Percentiles rank a stretch among this genome's conserved stretches.
phyloP scores from a whole-genome alignment of 2,329 filamentous ascomycete species.

The Berkeleyomyces basicola region DNA sequence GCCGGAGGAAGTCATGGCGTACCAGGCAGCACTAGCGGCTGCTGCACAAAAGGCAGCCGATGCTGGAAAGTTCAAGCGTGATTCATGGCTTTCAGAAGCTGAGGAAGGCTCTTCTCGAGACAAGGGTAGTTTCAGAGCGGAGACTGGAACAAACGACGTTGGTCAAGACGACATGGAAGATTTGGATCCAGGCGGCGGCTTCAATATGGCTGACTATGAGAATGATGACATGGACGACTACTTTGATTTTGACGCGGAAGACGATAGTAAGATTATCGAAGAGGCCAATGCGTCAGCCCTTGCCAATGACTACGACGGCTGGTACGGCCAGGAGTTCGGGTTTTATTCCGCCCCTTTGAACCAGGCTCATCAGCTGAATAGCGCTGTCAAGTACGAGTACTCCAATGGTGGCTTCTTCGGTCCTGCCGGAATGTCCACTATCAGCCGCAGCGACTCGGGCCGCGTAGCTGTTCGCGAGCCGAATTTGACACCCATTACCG shows the following conservation, averaged over 20 bases:
- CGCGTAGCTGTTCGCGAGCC: conserved; percentile 64
- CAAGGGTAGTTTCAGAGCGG: conserved; percentile 6
- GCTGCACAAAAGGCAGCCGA: conserved; percentile 63
- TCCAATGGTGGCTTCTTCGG: conserved; percentile 83
- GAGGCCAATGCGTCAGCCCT: conserved; percentile 88
- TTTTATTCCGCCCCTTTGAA: conserved; percentile 59
- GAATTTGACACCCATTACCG: conserved; percentile 89
- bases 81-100: conserved; percentile 26
- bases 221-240: conserved; percentile 35
- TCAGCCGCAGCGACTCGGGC: conserved; percentile 56
- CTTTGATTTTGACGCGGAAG: conserved; percentile 53
- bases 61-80: conserved; percentile 57
- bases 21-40: conserved; percentile 71
- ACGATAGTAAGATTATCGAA: conserved; percentile 83
- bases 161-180: conserved; percentile 20
- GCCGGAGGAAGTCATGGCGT: conserved; percentile 35
- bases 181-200: conserved; percentile 26
- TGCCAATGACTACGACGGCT: conserved; percentile 80
- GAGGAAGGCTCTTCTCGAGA: conserved; percentile 7
- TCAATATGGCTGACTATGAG: conserved; percentile 29
- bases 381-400: conserved; percentile 36
- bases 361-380: conserved; percentile 28
- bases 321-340: conserved; percentile 91
- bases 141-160: conserved; percentile 1
- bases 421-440: conserved; percentile 37